Base-by-base conservation (phyloP, 257 asterid genomes). In the Petunia axillaris region DNA sequence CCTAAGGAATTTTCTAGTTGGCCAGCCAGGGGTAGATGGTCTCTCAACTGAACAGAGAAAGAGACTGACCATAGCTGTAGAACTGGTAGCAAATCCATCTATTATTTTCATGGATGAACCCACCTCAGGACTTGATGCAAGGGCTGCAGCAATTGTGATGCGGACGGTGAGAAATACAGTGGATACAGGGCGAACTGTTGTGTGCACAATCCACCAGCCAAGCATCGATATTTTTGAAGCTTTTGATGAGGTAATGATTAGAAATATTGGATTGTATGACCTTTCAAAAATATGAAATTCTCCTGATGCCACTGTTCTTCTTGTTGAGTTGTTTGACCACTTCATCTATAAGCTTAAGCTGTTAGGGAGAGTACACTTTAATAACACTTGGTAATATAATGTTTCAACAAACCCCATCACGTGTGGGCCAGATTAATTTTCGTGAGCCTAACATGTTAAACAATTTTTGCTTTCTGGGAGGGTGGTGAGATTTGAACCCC, bases 71-170 rank as follows among this genome's bases (percentile, higher is more conserved):
- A 91, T 94, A 84, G 98, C 97, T 0, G 97, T 94, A 11, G 98
- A 94, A 79, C 89, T 94, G 10, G 98, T 94, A 68, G 98, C 97
- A 3, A 94, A 92, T 84, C 98, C 98, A 13, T 94, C 96, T 67
- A 91, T 94, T 71, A 90, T 94, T 83, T 94, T 94, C 91, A 94
- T 94, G 98, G 98, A 94, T 73, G 98, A 94, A 64, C 98, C 97
- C 11, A 94, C 98, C 37, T 91, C 98, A 16, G 93, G 97, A 0
- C 97, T 94, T 39, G 98, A 94, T 84, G 98, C 98, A 67, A 85
- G 97, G 83, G 97, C 98, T 70, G 98, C 98, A 48, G 98, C 98
- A 6, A 92, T 94, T 54, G 96, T 94, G 82, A 93, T 92, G 98
- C 84, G 97, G 35, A 81, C 97, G 5, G 97, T 93, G 14, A 89